Conservation (phyloP, 164 flowering plant genomes). For the Vitis rupestris region DNA sequence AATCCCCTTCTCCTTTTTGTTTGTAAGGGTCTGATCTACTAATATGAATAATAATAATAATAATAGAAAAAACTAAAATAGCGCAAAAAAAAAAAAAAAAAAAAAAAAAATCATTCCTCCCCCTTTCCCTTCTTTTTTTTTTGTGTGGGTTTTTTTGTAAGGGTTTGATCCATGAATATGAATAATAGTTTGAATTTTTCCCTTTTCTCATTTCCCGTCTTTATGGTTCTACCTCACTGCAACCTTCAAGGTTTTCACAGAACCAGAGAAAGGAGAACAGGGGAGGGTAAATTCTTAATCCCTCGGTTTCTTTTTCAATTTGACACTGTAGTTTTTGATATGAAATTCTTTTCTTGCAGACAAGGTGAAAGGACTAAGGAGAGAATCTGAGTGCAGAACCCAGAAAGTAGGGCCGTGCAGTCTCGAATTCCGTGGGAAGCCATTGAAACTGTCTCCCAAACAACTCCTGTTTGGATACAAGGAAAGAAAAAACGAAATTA, state of each 20-base stretch:
- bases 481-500: too few species aligned
- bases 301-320: too few species aligned
- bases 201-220: neutral
- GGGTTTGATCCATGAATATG: too few species aligned
- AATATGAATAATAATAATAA: constrained; percentile 16
- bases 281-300: too few species aligned
- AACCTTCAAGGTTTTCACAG: neutral
- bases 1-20: constrained; percentile 39
- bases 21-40: constrained; percentile 40
- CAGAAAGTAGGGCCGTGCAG: constrained; percentile 23
- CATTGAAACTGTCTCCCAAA: too few species aligned
- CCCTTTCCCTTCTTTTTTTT: neutral
- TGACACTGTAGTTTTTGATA: too few species aligned
- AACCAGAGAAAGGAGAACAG: too few species aligned
- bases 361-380: neutral
- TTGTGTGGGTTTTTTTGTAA: neutral
- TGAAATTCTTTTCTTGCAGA: neutral
- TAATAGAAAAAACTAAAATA: neutral
- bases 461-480: too few species aligned
- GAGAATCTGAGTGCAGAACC: constrained; percentile 6
- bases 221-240: neutral
- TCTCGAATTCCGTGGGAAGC: constrained; percentile 25
- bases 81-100: too few species aligned
- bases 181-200: too few species aligned
- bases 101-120: too few species aligned